Percentiles rank a stretch among this genome's conserved stretches.
phyloP scores from a whole-genome alignment of 371 early-diverging fungal genomes.

The Mortierella sp. region DNA sequence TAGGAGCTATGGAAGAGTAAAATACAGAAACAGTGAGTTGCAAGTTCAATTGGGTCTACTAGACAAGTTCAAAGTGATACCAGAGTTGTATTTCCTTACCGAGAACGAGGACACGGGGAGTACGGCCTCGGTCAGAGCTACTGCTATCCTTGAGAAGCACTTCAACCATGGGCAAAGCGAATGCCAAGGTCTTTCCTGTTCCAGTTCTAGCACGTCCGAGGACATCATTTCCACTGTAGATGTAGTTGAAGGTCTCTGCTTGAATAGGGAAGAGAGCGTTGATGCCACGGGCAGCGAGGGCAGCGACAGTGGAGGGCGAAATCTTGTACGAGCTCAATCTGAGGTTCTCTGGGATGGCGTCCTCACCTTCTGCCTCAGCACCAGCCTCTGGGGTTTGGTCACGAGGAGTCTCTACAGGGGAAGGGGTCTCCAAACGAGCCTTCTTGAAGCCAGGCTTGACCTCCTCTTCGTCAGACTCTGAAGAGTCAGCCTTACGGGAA shows the following conservation, averaged over 20 bases:
- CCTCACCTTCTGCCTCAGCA: constrained; percentile 51
- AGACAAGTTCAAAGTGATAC: not conserved
- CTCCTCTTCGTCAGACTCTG: constrained; percentile 31
- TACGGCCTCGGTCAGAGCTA: constrained; percentile 71
- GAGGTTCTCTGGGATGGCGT: constrained; percentile 77
- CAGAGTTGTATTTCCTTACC: constrained; percentile 14
- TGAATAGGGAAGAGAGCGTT: constrained; percentile 94
- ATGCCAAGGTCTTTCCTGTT: constrained; percentile 95
- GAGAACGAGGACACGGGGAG: constrained; percentile 89
- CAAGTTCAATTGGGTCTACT: not conserved
- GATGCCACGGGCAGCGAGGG: constrained; percentile 71
- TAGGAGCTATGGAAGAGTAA: constrained; percentile 76
- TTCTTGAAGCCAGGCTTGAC: constrained; percentile 52
- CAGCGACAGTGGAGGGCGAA: constrained; percentile 52
- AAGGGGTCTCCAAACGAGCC: constrained; percentile 26
- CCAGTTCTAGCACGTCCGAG: constrained; percentile 97
- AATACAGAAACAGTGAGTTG: not conserved
- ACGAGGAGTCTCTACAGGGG: constrained; percentile 32
- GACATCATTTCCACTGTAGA: constrained; percentile 91
- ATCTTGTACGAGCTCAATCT: constrained; percentile 74
- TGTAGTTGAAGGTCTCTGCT: constrained; percentile 85
- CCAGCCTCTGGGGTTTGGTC: constrained; percentile 52
- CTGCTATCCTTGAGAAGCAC: constrained; percentile 69
- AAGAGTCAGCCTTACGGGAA: constrained; percentile 47
- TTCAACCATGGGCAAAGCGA: constrained; percentile 91